These are phyloP conservation scores for Kregervanrija pseudodelftensis DNA, from an alignment of 805 yeast species.

Conservation along the genomic window DNA sequence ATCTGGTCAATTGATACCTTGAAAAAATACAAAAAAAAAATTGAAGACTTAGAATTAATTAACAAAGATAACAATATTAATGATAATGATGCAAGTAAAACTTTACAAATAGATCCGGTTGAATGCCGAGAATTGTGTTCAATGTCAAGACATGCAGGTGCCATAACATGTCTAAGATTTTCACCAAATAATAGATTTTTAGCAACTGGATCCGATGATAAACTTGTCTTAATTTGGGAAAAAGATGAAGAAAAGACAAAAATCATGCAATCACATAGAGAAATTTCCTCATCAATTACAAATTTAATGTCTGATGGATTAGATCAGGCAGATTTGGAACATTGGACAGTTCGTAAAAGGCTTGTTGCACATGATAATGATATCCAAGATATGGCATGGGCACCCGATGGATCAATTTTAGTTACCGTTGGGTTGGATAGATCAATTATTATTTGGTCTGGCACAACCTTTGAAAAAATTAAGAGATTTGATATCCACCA, in stretches of 20 bases:
- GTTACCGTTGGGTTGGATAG: constrained; percentile 95
- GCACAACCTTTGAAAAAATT: constrained; percentile 81
- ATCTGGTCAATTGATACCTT: constrained; percentile 74
- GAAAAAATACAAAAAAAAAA: constrained; percentile 29
- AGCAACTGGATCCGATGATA: constrained; percentile 94
- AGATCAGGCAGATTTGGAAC: constrained; percentile 68
- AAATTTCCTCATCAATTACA: constrained; percentile 2
- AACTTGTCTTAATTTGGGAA: constrained; percentile 88
- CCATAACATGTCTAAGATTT: constrained; percentile 88
- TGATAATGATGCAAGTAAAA: not conserved
- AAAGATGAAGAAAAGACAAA: constrained; percentile 65
- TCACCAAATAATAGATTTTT: constrained; percentile 87
- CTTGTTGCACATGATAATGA: constrained; percentile 97
- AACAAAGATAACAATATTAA: constrained; percentile 9
- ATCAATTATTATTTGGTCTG: constrained; percentile 90
- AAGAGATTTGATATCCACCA: constrained; percentile 89
- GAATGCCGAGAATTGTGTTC: constrained; percentile 66
- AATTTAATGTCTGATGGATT: constrained; percentile 35
- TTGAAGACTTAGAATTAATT: constrained; percentile 17
- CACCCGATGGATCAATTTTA: constrained; percentile 84
- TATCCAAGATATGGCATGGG: constrained; percentile 97
- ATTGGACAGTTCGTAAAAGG: constrained; percentile 90
- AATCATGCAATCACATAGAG: constrained; percentile 24
- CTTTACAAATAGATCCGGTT: constrained; percentile 20
- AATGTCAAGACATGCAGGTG: constrained; percentile 95